These are phyloP conservation scores for Bacidia rubella DNA, from an alignment of 495 filamentous ascomycete genomes.

Conservation along the genomic window DNA sequence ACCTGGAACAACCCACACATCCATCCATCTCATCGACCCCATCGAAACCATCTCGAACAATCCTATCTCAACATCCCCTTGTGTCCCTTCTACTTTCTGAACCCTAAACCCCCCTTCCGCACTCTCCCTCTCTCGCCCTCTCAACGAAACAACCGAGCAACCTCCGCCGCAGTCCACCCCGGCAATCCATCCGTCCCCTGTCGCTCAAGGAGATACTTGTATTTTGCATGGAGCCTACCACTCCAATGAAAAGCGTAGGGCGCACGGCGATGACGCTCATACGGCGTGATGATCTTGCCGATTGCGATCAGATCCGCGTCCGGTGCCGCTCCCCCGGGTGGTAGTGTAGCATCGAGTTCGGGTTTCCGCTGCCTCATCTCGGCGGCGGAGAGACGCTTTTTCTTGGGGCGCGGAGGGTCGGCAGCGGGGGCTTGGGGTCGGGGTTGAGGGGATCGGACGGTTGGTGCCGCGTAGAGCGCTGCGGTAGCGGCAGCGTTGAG, in stretches of 20 bases:
- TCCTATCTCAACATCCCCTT: too few species aligned
- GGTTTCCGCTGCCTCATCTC: neutral
- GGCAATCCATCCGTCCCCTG: neutral
- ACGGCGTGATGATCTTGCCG: neutral
- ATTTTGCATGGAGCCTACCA: neutral
- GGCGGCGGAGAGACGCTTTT: neutral
- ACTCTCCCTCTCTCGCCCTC: neutral
- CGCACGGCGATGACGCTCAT: neutral
- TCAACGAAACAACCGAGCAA: neutral
- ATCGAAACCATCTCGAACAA: too few species aligned
- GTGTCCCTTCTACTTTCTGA: too few species aligned
- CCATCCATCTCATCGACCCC: too few species aligned
- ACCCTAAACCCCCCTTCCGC: too few species aligned
- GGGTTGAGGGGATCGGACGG: neutral
- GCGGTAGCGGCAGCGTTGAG: too few species aligned
- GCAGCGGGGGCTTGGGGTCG: neutral
- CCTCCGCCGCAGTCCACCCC: neutral
- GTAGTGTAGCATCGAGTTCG: neutral
- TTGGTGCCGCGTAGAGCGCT: neutral
- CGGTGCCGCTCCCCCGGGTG: neutral
- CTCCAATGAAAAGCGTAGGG: constrained; percentile 1
- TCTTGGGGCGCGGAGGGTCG: neutral
- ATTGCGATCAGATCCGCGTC: neutral
- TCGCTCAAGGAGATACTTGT: neutral
- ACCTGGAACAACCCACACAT: too few species aligned